Percentiles rank a stretch among this genome's conserved stretches.
phyloP scores from a whole-genome alignment of 148 eudicot genomes.

The Fallopia convolvulus region DNA sequence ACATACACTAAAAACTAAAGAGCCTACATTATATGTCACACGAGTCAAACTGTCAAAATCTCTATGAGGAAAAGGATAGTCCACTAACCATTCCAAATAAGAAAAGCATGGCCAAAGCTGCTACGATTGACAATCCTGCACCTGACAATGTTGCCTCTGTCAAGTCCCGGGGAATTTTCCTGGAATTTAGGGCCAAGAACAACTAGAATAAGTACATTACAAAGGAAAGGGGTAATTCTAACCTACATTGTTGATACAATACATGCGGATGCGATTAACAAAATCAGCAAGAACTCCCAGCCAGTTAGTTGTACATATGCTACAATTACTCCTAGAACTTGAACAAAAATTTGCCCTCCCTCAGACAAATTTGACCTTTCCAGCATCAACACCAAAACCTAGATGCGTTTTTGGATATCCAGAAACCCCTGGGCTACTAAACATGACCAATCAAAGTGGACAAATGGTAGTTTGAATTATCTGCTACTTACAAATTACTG shows the following conservation, averaged over 20 bases:
- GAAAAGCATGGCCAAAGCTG: conserved; percentile 75
- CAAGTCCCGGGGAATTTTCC: conserved; percentile 97
- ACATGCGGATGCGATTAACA: neutral
- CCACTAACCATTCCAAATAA: conserved; percentile 91
- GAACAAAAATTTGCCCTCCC: neutral
- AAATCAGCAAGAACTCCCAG: conserved; percentile 2
- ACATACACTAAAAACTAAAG: neutral
- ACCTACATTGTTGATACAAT: neutral
- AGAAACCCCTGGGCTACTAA: neutral
- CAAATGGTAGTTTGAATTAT: neutral
- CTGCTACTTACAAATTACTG: neutral
- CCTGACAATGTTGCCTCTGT: conserved; percentile 96
- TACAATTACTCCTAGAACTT: neutral
- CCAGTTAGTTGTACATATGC: neutral
- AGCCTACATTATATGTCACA: conserved; percentile 5
- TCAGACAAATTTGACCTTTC: neutral
- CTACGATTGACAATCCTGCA: conserved; percentile 88
- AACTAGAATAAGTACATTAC: conserved; percentile 7
- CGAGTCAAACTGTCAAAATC: neutral
- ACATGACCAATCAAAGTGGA: neutral
- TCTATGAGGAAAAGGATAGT: conserved; percentile 8
- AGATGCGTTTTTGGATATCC: neutral
- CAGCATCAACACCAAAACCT: neutral
- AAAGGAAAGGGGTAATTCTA: neutral
- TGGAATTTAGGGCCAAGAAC: conserved; percentile 21